Base-by-base conservation (phyloP, 768 basidiomycete genomes). In the Strobilomyces dryophilus region DNA sequence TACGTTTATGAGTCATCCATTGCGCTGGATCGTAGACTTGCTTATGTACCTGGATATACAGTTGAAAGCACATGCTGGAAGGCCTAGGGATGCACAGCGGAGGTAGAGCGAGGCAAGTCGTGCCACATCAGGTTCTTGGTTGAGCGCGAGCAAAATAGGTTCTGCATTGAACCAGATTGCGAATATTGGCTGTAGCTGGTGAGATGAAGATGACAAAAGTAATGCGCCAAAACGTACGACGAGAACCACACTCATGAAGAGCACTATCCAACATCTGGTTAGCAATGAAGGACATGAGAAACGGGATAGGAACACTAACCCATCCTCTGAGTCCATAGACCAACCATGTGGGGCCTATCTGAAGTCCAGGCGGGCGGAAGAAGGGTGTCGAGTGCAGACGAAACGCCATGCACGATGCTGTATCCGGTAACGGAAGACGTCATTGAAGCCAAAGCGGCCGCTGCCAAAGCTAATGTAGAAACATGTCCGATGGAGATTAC, bases 311-410 rank as follows among this genome's bases (percentile, higher is more conserved):
- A 32, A 41, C 35, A 74, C 85, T 41, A 58, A 88, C 87, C 74
- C 89, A 92, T 93, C 57, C 94, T 76, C 61, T 63, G 44, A 63
- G 27, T 27, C 27, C 27, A 27, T 27, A 27, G 27, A 27, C 27
- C 27, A 27, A 98, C 91, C 11, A 92, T 76, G 15, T 85, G 73
- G 0, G 94, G 95, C 29, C 86, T 83, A 1, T 84, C 65, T 4
- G 92, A 93, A 0, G 97, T 95, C 94, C 91, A 99, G 17, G 95
- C 94, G 36, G 91, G 83, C 1, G 97, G 95, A 9, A 98, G 82
- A 62, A 99, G 79, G 0, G 95, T 95, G 67, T 99, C 97, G 18
- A 99, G 81, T 0, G 92, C 85, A 45, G 87, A 89, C 8, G 83
- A 74, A 49, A 95, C 82, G n/a, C 92, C 92, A 57, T 88, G 87